These are phyloP conservation scores for Atkinsonella hypoxylon DNA, from an alignment of 2,329 filamentous ascomycete genomes.

Conservation along the genomic window DNA sequence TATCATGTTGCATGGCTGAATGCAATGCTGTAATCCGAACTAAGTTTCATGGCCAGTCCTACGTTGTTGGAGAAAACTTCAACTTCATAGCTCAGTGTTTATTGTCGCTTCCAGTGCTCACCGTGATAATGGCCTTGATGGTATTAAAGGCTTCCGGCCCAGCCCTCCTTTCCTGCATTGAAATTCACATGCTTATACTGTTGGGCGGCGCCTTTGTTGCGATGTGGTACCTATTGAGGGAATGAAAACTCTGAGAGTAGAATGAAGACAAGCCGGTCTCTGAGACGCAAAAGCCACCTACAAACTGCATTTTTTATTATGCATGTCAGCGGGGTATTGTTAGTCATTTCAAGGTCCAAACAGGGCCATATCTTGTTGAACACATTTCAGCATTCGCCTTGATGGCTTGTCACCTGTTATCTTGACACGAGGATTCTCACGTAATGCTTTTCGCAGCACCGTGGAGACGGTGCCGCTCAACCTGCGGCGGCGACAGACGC, in stretches of 20 bases:
- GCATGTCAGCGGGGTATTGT: conserved; percentile 4
- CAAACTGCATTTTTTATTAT: conserved; percentile 1
- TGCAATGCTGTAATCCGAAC: background rate
- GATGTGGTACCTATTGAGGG: background rate
- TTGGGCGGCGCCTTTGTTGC: background rate
- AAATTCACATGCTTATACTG: background rate
- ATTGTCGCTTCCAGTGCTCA: conserved; percentile 2
- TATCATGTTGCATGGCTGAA: background rate
- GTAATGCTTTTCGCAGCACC: background rate
- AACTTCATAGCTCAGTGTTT: background rate
- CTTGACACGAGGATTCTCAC: background rate
- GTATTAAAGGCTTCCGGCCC: background rate
- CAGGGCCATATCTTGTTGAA: conserved; percentile 3
- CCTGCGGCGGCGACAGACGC: conserved; percentile 29
- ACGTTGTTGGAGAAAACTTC: background rate
- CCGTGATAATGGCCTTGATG: background rate
- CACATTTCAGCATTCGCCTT: background rate
- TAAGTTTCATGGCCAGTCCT: background rate
- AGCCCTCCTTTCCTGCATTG: background rate
- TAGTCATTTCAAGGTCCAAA: conserved; percentile 1
- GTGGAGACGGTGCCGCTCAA: conserved; percentile 11
- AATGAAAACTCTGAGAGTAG: background rate
- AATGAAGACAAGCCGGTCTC: background rate
- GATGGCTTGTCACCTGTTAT: background rate
- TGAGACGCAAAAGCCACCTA: conserved; percentile 2